Percentiles rank a stretch among this genome's conserved stretches.
Evolutionary conservation across 2,329 filamentous ascomycete genomes (phyloP).

Genomic region (Fusarium longipes): DNA sequence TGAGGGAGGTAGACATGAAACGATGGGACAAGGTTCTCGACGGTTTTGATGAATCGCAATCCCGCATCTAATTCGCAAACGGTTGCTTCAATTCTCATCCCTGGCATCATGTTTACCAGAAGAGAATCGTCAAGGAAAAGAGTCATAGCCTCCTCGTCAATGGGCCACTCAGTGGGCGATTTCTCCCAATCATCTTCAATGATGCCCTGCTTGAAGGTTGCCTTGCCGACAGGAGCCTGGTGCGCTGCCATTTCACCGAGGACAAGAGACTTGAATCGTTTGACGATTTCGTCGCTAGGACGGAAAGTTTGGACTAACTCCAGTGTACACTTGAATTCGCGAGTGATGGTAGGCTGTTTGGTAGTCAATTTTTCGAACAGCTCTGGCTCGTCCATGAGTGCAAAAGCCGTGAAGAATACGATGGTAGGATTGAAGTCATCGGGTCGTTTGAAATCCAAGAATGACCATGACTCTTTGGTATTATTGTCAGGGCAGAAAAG

Average conservation of each 20-base stretch:
- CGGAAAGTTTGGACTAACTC: conserved; percentile 67
- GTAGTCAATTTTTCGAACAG: conserved; percentile 47
- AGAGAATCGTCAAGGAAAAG: conserved; percentile 76
- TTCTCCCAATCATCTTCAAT: conserved; percentile 63
- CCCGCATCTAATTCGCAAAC: conserved; percentile 71
- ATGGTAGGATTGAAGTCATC: conserved; percentile 56
- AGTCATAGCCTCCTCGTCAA: conserved; percentile 41
- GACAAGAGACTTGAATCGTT: conserved; percentile 58
- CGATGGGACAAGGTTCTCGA: conserved; percentile 66
- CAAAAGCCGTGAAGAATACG: conserved; percentile 59
- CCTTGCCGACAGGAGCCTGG: conserved; percentile 58
- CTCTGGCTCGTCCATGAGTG: conserved; percentile 51
- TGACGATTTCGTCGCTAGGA: conserved; percentile 55
- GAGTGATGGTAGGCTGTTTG: conserved; percentile 50
- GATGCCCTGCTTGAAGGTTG: conserved; percentile 56
- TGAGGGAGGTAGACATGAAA: conserved; percentile 76
- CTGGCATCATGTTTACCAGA: conserved; percentile 65
- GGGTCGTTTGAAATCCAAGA: conserved; percentile 47
- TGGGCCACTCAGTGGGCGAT: conserved; percentile 27
- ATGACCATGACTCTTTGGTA: conserved; percentile 47
- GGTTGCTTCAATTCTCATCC: conserved; percentile 70
- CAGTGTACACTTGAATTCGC: conserved; percentile 66
- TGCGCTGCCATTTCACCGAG: conserved; percentile 49
- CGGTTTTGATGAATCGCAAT: conserved; percentile 71
- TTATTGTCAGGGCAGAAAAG: conserved; percentile 65